Percentiles rank a stretch among this genome's conserved stretches.
Evolutionary conservation across 2,329 filamentous ascomycete species (phyloP).

Genomic region (Scytalidium sp.): DNA sequence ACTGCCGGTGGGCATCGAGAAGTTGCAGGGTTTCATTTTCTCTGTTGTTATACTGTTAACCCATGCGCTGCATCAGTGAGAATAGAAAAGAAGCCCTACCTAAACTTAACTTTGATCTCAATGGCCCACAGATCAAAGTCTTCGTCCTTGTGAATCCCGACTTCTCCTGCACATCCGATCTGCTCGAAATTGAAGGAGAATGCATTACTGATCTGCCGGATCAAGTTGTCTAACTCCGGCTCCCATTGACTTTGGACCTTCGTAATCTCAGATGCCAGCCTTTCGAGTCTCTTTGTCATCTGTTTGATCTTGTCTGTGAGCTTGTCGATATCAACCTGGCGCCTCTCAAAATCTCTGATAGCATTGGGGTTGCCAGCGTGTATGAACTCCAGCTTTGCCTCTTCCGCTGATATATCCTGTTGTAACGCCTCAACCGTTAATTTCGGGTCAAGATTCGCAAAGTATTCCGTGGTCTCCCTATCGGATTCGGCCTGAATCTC

Average conservation of each 20-base stretch:
- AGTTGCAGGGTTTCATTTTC: slow-evolving; percentile 80
- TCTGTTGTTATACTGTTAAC: slow-evolving; percentile 37
- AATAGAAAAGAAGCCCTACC: slow-evolving; percentile 47
- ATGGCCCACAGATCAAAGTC: slow-evolving; percentile 95
- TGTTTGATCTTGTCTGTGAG: slow-evolving; percentile 57
- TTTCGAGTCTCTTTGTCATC: slow-evolving; percentile 51
- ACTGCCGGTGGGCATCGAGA: slow-evolving; percentile 89
- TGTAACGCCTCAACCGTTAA: slow-evolving; percentile 64
- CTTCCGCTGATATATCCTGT: slow-evolving; percentile 70
- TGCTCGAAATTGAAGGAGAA: slow-evolving; percentile 92
- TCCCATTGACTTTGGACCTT: slow-evolving; percentile 76
- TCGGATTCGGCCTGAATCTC: slow-evolving; percentile 16
- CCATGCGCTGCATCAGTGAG: slow-evolving; percentile 16
- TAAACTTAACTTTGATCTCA: slow-evolving; percentile 92
- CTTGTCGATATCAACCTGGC: slow-evolving; percentile 66
- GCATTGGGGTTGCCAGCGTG: slow-evolving; percentile 74
- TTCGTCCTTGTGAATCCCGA: slow-evolving; percentile 81
- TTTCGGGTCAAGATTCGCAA: slow-evolving; percentile 31
- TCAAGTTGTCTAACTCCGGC: slow-evolving; percentile 73
- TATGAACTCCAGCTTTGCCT: slow-evolving; percentile 74
- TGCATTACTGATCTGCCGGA: slow-evolving; percentile 80
- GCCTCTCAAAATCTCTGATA: slow-evolving; percentile 73
- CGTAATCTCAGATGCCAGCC: slow-evolving; percentile 56
- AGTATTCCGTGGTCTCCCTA: slow-evolving; percentile 28
- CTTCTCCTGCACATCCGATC: slow-evolving; percentile 91